Evolutionary conservation across 2,329 filamentous ascomycete genomes (phyloP).

Genomic region (Westerdykella aurantiaca): DNA sequence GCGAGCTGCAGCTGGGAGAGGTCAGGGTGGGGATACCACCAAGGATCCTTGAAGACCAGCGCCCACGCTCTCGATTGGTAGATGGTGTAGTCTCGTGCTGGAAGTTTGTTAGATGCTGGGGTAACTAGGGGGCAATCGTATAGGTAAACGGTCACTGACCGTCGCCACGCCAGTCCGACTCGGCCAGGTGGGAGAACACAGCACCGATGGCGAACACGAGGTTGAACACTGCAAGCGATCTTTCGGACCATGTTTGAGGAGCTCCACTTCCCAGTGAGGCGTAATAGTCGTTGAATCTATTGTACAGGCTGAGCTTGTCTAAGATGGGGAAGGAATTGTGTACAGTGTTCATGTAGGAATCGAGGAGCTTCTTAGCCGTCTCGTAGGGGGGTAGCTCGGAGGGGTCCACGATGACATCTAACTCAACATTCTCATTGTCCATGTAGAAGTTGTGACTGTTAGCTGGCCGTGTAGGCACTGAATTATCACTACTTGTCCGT

Average conservation of each 20-base stretch:
- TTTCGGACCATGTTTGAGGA: constrained; percentile 4
- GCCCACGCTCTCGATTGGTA: constrained; percentile 24
- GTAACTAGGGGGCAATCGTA: not conserved
- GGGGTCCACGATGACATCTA: constrained; percentile 23
- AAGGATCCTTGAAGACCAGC: no score
- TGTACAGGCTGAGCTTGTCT: constrained; percentile 20
- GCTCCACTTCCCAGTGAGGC: constrained; percentile 11
- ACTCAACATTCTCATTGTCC: constrained; percentile 24
- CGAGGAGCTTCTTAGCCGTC: constrained; percentile 28
- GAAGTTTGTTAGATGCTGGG: not conserved
- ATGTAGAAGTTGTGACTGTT: constrained; percentile 32
- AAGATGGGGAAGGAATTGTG: constrained; percentile 30
- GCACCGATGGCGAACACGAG: constrained; percentile 40
- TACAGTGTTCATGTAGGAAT: constrained; percentile 35
- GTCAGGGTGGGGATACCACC: constrained; percentile 20
- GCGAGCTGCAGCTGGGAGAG: constrained; percentile 36
- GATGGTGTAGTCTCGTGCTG: constrained; percentile 29
- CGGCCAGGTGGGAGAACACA: constrained; percentile 27
- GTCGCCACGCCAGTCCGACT: constrained; percentile 19
- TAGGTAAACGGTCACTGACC: constrained; percentile 4
- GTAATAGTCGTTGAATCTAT: constrained; percentile 30
- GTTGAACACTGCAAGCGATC: constrained; percentile 37
- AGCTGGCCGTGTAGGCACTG: constrained; percentile 12
- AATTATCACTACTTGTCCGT: constrained; percentile 8
- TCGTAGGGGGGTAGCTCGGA: constrained; percentile 27